Evolutionary conservation across 345 rosid species (phyloP).

Genomic region (Sonneratia alba): DNA sequence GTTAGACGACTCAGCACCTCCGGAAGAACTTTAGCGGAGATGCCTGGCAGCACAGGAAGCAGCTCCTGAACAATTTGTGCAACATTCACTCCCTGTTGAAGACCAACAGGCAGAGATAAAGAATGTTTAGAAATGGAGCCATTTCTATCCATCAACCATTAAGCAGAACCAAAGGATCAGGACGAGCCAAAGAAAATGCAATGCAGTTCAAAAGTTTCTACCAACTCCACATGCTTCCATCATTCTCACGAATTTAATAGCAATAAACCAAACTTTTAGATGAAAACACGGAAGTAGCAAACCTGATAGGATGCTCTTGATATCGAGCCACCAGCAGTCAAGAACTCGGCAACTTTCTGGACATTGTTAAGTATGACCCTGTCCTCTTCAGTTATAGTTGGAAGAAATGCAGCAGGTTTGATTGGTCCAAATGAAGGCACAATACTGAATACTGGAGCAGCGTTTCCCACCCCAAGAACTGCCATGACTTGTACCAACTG

Average conservation of each 20-base stretch:
- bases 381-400: constrained; percentile 80
- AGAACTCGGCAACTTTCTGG: constrained; percentile 62
- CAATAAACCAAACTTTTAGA: not conserved
- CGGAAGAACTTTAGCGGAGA: constrained; percentile 64
- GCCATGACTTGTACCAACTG: constrained; percentile 72
- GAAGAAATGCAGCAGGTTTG: constrained; percentile 64
- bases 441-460: constrained; percentile 68
- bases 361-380: constrained; percentile 61
- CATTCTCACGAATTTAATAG: not conserved
- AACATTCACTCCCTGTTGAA: constrained; percentile 43
- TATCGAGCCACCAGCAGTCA: constrained; percentile 61
- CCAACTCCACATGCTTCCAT: not conserved
- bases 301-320: constrained; percentile 26
- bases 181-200: not conserved
- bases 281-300: not conserved
- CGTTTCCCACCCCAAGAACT: constrained; percentile 51
- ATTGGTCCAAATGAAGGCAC: constrained; percentile 68
- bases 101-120: not conserved
- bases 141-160: not conserved
- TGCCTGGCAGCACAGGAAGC: constrained; percentile 75
- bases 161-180: not conserved
- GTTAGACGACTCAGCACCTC: constrained; percentile 65
- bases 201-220: not conserved
- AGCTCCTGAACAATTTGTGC: constrained; percentile 46
- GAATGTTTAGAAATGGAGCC: not conserved